Evolutionary conservation across 352 stramenopile species (phyloP).

Genomic region (Globisporangium iwayamae): DNA sequence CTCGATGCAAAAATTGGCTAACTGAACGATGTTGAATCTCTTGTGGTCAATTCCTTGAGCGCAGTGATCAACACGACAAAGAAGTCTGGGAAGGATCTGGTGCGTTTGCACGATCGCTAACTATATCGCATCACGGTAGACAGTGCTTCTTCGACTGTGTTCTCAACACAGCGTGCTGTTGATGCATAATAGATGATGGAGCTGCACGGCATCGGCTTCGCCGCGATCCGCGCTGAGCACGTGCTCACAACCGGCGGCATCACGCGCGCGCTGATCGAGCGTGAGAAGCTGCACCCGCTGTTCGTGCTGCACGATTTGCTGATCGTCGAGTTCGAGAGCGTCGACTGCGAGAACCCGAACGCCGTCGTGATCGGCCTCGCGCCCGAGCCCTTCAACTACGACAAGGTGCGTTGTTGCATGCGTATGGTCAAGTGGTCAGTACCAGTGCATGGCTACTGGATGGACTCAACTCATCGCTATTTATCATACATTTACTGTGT

Average conservation of each 20-base stretch:
- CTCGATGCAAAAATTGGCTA: background rate
- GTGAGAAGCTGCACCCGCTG: conserved; percentile 34
- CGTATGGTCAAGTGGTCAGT: too few species aligned
- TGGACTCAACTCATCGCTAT: too few species aligned
- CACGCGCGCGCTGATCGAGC: conserved; percentile 34
- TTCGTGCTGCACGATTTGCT: conserved; percentile 45
- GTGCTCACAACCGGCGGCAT: conserved; percentile 47
- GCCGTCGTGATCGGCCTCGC: conserved; percentile 56
- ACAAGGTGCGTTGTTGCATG: conserved; percentile 23
- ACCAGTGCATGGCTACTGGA: background rate
- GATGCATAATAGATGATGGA: conserved; percentile 26
- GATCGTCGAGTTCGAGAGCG: conserved; percentile 37
- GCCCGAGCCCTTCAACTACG: conserved; percentile 53
- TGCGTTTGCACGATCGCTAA: conserved; percentile 5
- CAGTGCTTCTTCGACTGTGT: background rate
- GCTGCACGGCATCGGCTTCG: conserved; percentile 45
- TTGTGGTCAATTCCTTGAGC: background rate
- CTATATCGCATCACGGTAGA: background rate
- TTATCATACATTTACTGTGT: background rate
- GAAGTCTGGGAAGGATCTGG: conserved; percentile 44
- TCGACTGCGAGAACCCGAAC: conserved; percentile 39
- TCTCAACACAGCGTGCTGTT: background rate
- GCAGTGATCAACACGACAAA: conserved; percentile 73
- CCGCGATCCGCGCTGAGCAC: conserved; percentile 29
- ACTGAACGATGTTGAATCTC: background rate